These are phyloP conservation scores for Penicillium antarcticum DNA, from an alignment of 495 filamentous ascomycete species.

Conservation along the genomic window DNA sequence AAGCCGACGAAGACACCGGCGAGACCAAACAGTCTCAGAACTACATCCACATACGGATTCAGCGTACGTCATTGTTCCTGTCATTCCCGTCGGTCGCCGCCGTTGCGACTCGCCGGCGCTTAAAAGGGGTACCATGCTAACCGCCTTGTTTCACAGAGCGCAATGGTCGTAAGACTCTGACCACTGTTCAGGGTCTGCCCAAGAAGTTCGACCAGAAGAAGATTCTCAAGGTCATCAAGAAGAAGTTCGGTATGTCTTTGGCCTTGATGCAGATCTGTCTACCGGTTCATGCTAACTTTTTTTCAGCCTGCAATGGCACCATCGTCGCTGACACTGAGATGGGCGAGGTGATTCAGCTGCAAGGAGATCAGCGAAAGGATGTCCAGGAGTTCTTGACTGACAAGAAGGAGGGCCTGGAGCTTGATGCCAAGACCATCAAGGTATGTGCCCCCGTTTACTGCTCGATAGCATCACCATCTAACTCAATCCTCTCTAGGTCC, in stretches of 20 bases:
- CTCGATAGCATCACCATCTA: neutral
- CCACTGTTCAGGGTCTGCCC: constrained; percentile 95
- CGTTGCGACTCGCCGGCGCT: constrained; percentile 6
- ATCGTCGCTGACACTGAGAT: constrained; percentile 96
- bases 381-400: constrained; percentile 95
- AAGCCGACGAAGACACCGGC: constrained; percentile 99
- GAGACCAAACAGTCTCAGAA: constrained; percentile 91
- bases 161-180: constrained; percentile 99
- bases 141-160: constrained; percentile 61
- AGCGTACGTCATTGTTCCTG: constrained; percentile 66
- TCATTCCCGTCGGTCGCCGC: constrained; percentile 5
- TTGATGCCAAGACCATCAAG: constrained; percentile 97
- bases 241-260: constrained; percentile 84
- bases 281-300: constrained; percentile 15
- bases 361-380: constrained; percentile 98
- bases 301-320: constrained; percentile 97
- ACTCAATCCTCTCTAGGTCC: constrained; percentile 37
- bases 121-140: constrained; percentile 22
- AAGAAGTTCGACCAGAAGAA: constrained; percentile 99
- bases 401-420: constrained; percentile 86
- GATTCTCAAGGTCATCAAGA: constrained; percentile 99
- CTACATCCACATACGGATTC: constrained; percentile 99
- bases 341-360: constrained; percentile 99
- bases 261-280: constrained; percentile 1
- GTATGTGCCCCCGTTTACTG: constrained; percentile 38